Evolutionary conservation across 2,329 filamentous ascomycete genomes (phyloP).

Genomic region (Rhynchosporium agropyri): DNA sequence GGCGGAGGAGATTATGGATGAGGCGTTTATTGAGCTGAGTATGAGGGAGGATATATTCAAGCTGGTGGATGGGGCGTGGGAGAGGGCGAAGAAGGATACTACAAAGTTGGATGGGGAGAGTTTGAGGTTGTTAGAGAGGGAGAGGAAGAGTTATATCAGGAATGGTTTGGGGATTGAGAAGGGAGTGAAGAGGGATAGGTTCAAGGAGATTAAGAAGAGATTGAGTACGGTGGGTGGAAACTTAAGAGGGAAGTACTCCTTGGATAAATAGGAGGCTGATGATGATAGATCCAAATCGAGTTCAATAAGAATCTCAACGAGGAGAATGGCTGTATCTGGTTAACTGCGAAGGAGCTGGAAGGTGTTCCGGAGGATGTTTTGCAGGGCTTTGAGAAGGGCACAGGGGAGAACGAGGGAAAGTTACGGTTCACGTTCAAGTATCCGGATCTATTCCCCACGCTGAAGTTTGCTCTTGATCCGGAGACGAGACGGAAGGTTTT

Average conservation of each 20-base stretch:
- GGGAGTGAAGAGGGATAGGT: conserved; percentile 71
- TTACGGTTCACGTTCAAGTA: conserved; percentile 81
- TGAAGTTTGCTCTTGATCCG: conserved; percentile 75
- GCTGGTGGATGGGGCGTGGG: conserved; percentile 61
- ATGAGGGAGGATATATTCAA: conserved; percentile 84
- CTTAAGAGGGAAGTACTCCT: background rate
- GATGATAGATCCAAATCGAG: conserved; percentile 70
- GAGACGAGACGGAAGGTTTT: conserved; percentile 71
- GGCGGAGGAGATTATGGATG: conserved; percentile 74
- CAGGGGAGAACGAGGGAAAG: conserved; percentile 71
- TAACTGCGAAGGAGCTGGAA: conserved; percentile 71
- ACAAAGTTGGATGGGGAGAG: conserved; percentile 66
- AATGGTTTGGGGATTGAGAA: conserved; percentile 74
- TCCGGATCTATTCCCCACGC: conserved; percentile 74
- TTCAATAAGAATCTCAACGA: conserved; percentile 83
- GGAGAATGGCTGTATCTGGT: conserved; percentile 80
- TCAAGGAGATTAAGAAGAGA: conserved; percentile 85
- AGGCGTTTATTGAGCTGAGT: conserved; percentile 74
- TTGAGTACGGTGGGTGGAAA: conserved; percentile 44
- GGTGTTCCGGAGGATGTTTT: conserved; percentile 75
- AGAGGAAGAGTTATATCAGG: conserved; percentile 74
- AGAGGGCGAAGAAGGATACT: conserved; percentile 49
- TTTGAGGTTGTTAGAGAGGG: conserved; percentile 73
- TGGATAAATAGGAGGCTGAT: background rate
- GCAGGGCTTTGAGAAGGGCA: conserved; percentile 69